Conservation (phyloP, 495 filamentous ascomycete genomes). For the Cryomyces minteri region DNA sequence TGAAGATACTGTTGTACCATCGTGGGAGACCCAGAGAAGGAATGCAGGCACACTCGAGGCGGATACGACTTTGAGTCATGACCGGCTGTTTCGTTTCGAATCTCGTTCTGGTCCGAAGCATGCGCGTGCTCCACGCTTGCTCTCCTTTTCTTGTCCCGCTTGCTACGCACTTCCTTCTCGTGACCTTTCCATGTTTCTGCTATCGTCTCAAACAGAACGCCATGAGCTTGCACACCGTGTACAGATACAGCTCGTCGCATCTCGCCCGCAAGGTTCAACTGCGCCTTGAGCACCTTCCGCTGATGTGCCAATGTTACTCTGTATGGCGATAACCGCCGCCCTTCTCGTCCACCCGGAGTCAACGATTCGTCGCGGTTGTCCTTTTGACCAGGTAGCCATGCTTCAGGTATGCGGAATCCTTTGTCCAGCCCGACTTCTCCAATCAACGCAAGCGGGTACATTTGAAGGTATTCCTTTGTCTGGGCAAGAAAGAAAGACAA, state of each 20-base stretch:
- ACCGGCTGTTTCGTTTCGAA: background rate
- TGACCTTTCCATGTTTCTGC: constrained; percentile 65
- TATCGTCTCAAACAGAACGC: constrained; percentile 57
- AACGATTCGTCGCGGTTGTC: constrained; percentile 31
- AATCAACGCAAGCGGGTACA: constrained; percentile 51
- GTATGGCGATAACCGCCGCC: constrained; percentile 51
- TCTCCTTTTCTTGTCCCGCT: constrained; percentile 31
- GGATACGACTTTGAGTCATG: constrained; percentile 45
- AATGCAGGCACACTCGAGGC: constrained; percentile 84
- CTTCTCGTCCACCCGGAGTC: constrained; percentile 73
- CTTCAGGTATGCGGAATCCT: constrained; percentile 60
- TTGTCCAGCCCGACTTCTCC: constrained; percentile 85
- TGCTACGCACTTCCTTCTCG: constrained; percentile 50
- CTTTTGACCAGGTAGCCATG: constrained; percentile 34
- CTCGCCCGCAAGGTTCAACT: constrained; percentile 73
- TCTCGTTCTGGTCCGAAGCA: constrained; percentile 16
- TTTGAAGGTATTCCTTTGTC: constrained; percentile 41
- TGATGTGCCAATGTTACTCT: constrained; percentile 68
- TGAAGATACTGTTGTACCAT: constrained; percentile 61
- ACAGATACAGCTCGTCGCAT: constrained; percentile 65
- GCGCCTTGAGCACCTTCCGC: constrained; percentile 50
- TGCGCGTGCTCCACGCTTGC: constrained; percentile 4
- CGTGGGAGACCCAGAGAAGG: constrained; percentile 68
- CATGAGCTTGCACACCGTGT: constrained; percentile 86
- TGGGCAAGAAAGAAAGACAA: constrained; percentile 47